These are phyloP conservation scores for Annulohypoxylon bovei DNA, from an alignment of 495 filamentous ascomycete species.

Conservation along the genomic window DNA sequence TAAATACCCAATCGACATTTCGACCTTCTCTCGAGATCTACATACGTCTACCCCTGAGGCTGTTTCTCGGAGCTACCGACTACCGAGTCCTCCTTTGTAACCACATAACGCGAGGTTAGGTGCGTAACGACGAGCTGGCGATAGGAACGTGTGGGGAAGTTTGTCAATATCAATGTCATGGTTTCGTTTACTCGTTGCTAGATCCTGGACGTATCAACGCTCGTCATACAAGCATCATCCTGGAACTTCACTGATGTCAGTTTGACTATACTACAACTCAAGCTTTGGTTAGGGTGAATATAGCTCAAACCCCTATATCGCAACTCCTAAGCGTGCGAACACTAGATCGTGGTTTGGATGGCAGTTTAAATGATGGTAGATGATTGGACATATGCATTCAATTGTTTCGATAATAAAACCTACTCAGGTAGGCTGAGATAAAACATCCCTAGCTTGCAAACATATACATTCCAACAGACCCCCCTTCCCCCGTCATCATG, in stretches of 20 bases:
- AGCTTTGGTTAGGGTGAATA: not conserved
- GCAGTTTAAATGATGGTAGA: not conserved
- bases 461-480: slow-evolving; percentile 32
- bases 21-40: not conserved
- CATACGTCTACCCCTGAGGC: not conserved
- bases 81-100: not conserved
- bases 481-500: slow-evolving; percentile 31
- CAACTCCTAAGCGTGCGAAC: not conserved
- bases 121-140: not conserved
- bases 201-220: not conserved
- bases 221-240: slow-evolving; percentile 27
- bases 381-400: slow-evolving; percentile 20
- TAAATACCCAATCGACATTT: not conserved
- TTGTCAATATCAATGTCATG: slow-evolving; percentile 10
- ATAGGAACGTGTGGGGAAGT: slow-evolving; percentile 29
- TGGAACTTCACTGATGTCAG: not conserved
- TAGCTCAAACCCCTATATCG: slow-evolving; percentile 6
- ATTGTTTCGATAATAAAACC: slow-evolving; percentile 17
- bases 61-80: not conserved
- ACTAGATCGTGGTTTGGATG: not conserved
- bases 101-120: not conserved
- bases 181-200: not conserved
- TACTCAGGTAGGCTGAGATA: slow-evolving; percentile 6
- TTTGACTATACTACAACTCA: not conserved
- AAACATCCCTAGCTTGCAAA: slow-evolving; percentile 12